phyloP scores from a whole-genome alignment of 768 basidiomycete genomes.

The Hebeloma cylindrosporum region DNA sequence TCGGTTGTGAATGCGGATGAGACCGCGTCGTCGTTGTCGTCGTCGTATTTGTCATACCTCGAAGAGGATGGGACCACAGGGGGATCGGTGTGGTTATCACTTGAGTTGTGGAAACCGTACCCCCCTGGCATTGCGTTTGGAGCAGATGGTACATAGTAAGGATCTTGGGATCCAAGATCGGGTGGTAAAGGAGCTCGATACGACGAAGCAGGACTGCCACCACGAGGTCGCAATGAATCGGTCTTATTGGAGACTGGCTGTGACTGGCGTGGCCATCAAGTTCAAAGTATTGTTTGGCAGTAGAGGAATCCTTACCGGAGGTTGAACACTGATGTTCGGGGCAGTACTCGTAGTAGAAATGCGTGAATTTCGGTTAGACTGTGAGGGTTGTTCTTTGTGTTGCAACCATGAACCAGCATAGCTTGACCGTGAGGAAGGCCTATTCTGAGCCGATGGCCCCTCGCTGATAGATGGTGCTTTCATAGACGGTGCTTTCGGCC shows the following conservation, averaged over 20 bases:
- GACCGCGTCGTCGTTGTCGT: conserved; percentile 29
- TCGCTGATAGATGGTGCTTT: conserved; percentile 16
- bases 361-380: conserved; percentile 1
- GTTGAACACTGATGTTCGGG: conserved; percentile 35
- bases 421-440: conserved; percentile 25
- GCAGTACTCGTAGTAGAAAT: conserved; percentile 21
- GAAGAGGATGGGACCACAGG: conserved; percentile 7
- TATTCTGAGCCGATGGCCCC: conserved; percentile 21
- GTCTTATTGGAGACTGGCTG: conserved; percentile 23
- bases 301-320: conserved; percentile 33
- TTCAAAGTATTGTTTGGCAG: conserved; percentile 8
- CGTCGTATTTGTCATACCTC: neutral
- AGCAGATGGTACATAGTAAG: neutral
- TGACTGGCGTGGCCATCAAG: conserved; percentile 16
- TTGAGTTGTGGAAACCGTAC: no score
- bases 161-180: conserved; percentile 1
- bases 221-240: conserved; percentile 14
- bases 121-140: conserved; percentile 17
- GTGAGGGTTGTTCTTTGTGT: conserved; percentile 1
- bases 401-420: conserved; percentile 23
- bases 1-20: conserved; percentile 30
- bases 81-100: conserved; percentile 7
- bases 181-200: conserved; percentile 4
- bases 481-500: conserved; percentile 8
- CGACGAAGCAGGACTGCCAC: conserved; percentile 11